Base-by-base conservation (phyloP, 306 rosid species). In the Ziziphus jujuba region DNA sequence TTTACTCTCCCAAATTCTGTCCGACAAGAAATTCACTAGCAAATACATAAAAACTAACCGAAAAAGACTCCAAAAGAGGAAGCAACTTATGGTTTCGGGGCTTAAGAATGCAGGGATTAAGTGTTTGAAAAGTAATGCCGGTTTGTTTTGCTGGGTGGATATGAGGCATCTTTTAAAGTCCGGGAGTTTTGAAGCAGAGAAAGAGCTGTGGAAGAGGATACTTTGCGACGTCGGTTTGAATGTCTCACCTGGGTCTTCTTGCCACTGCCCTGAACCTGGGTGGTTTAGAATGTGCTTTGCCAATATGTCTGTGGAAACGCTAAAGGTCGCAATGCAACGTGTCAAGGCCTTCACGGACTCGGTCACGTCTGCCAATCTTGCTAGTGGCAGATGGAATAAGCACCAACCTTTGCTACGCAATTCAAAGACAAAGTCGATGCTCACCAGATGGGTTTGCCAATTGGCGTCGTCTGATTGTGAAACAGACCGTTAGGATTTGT, bases 261-360 rank as follows among this genome's bases (percentile, higher is more conserved):
- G 88, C 52, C 96, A 92, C 23, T 92, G 98, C 67, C 63, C 79
- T 23, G 97, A 92, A 70, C 95, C 98, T 0, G 98, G 98, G 2
- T 92, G 98, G 98, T 92, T 92, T 59, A 75, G 98, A 49, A 34
- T 92, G 38, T 92, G 98, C 77, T 92, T 87, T 65, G 91, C 98
- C 6, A 87, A 92, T 54, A 81, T 92, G 85, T 81, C 95, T 4
- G 82, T 87, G 57, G 83, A 84, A 28, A 82, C 95, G 0, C 77
- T 92, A 5, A 58, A 33, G 57, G 78, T 87, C 35, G 95, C 98
- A 12, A 80, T 92, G 78, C 40, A 25, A 34, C 82, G 98, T 17
- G 62, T 92, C 55, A 83, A 81, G 78, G 57, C 61, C 9, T 87
- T 89, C 28, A 74, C 69, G 1, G 77, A 68, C 17, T 49, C 78